Evolutionary conservation across 352 stramenopile species (phyloP).

Genomic region (Phytophthora pisi): DNA sequence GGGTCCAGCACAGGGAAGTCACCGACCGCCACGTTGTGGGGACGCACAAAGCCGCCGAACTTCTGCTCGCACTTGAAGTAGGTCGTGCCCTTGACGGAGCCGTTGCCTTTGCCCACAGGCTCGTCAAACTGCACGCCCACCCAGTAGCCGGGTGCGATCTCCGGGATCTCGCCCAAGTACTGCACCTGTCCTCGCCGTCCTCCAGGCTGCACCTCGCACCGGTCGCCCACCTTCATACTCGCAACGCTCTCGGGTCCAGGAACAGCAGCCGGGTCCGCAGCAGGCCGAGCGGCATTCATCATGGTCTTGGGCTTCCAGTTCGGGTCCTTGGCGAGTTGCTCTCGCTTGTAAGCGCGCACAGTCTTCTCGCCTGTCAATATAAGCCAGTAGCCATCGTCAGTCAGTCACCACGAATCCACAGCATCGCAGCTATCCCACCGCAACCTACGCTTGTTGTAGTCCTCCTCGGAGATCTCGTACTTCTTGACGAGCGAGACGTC

Average conservation of each 20-base stretch:
- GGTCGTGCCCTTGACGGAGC: slow-evolving; percentile 88
- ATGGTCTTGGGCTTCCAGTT: slow-evolving; percentile 94
- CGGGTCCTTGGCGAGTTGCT: slow-evolving; percentile 95
- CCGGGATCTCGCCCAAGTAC: slow-evolving; percentile 93
- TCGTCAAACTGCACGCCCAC: slow-evolving; percentile 98
- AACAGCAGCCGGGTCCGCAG: slow-evolving; percentile 43
- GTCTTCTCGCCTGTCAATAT: slow-evolving; percentile 91
- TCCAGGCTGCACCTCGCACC: slow-evolving; percentile 98
- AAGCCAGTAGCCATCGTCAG: not conserved
- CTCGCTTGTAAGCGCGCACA: slow-evolving; percentile 95
- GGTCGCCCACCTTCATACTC: slow-evolving; percentile 89
- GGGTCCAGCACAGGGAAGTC: slow-evolving; percentile 92
- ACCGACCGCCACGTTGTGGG: slow-evolving; percentile 93
- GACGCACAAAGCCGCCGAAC: slow-evolving; percentile 95
- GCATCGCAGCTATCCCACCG: not conserved
- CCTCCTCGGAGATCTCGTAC: slow-evolving; percentile 98
- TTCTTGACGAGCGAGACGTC: slow-evolving; percentile 97
- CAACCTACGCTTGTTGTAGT: slow-evolving; percentile 96
- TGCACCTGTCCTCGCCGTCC: slow-evolving; percentile 91
- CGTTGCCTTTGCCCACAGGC: slow-evolving; percentile 93
- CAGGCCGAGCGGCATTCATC: slow-evolving; percentile 51
- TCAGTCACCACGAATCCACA: not conserved
- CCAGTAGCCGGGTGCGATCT: slow-evolving; percentile 92
- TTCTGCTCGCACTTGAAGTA: slow-evolving; percentile 94
- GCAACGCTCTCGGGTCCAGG: slow-evolving; percentile 76